Evolutionary conservation across 192 early-diverging fungal genomes (phyloP), one percentile per base, ranked within the genome.

Genomic region (Obelidium mucronatum): DNA sequence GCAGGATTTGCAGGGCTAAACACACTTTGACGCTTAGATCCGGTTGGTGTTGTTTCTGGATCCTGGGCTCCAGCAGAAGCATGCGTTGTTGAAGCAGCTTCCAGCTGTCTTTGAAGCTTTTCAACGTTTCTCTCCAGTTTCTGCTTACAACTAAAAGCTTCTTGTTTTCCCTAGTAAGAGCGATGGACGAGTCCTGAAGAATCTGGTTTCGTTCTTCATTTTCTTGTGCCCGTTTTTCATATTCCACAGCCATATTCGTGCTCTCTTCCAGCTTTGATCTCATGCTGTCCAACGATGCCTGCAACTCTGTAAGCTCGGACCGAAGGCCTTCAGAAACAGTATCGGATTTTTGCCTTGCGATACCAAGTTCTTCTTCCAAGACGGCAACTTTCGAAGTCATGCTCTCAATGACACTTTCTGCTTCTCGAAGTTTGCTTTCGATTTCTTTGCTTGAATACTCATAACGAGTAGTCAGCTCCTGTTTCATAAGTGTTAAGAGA

Each of bases 151-250:
- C 8, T 3, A 72, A 1, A 8, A 72, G 69, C 69, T 72, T 72
- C 33, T 72, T 72, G 54, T 72, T 72, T 28, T 72, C 69, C 1
- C 54, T 22, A 19, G 69, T 56, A 31, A 72, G 56, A 28, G 39
- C 36, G 2, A 72, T 58, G 6, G 53, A 58, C 0, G 53, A 35
- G 33, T 72, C 69, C 33, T 72, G 69, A 33, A 72, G 48, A 4
- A 37, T 37, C 37, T 72, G 69, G 53, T 58, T 72, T 17, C 53
- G 33, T 72, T 72, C 53, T n/a, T 58, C 54, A 40, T 72, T 72
- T 36, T 54, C 69, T 35, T 72, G 69, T 0, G 69, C 69, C 15
- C 54, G 69, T 35, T 26, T 13, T 28, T 72, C 69, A n/a, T 36
- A 56, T 48, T 72, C 53, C 5, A n/a, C 2, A 3, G 54, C 69